Evolutionary conservation across 148 eudicot species (phyloP), one percentile per base, ranked within the genome.

Genomic region (Drosera capensis): DNA sequence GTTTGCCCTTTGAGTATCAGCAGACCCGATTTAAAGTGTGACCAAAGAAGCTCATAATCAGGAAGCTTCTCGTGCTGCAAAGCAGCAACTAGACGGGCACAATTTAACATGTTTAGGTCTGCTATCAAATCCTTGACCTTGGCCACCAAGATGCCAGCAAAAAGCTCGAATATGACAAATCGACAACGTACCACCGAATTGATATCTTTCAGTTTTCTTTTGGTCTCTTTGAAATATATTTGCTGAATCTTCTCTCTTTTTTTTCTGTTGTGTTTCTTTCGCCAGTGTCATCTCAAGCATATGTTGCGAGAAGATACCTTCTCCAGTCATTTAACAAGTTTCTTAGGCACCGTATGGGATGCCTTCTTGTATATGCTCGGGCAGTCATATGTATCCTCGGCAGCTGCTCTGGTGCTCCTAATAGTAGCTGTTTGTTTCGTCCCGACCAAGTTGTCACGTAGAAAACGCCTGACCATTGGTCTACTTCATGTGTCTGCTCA

Each of bases 231-330:
- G 31, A 28, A 28, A 28, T 4, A 9, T 28, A 9, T 4, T 28
- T 28, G 9, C 20, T 49, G 65, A 30, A 65, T 43, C 50, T 22
- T 46, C 37, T 20, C 40, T 45, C 40, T 36, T 51, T 36, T 68
- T n/a, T n/a, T n/a, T n/a, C n/a, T n/a, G n/a, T n/a, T n/a, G n/a
- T n/a, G n/a, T n/a, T n/a, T n/a, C n/a, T n/a, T 47, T 29, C 49
- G 43, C 60, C 60, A 88, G 97, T 88, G 97, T 63, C 66, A 84
- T 68, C 81, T 88, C 28, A 84, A 68, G 48, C 97, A 88, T 62
- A 78, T 88, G 42, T 64, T 88, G 49, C 69, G 73, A 53, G 82
- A 78, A 29, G 82, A 88, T 51, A 65, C 84, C 25, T 80, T 80
- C 63, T 68, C 84, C 45, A 92, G 97, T 52, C 97, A 84, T 49